Percentiles rank a stretch among this genome's conserved stretches.
Evolutionary conservation across 1,139 yeast species (phyloP).

Genomic region (Sugiyamaella neomexicana): DNA sequence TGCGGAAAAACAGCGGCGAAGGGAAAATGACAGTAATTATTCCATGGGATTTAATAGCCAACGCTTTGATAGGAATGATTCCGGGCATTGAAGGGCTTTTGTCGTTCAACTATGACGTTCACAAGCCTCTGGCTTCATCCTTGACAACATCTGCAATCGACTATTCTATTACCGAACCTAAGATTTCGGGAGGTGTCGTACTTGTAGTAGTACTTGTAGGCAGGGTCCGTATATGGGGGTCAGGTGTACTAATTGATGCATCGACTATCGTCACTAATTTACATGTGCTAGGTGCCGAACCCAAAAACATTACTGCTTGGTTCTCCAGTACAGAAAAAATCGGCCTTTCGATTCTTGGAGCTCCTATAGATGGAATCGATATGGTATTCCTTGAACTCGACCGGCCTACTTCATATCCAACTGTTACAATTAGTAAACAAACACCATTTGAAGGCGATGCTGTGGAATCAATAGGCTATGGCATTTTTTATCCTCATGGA

Average conservation of each 20-base stretch:
- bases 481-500: slow-evolving; percentile 48
- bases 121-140: background rate
- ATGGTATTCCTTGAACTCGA: slow-evolving; percentile 38
- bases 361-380: slow-evolving; percentile 43
- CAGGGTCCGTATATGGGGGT: slow-evolving; percentile 45
- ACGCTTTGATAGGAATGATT: background rate
- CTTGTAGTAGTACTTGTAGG: slow-evolving; percentile 29
- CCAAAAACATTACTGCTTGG: slow-evolving; percentile 33
- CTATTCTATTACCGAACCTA: no score
- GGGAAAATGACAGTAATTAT: slow-evolving; percentile 56
- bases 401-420: slow-evolving; percentile 20
- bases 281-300: slow-evolving; percentile 44
- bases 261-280: slow-evolving; percentile 46
- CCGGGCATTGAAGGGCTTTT: slow-evolving; percentile 3
- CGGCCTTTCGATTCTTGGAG: slow-evolving; percentile 27
- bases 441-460: slow-evolving; percentile 38
- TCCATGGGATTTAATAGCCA: slow-evolving; percentile 46
- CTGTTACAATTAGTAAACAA: slow-evolving; percentile 14
- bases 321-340: slow-evolving; percentile 25
- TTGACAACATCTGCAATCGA: slow-evolving; percentile 9
- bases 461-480: slow-evolving; percentile 58
- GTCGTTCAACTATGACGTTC: background rate
- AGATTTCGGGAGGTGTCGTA: slow-evolving; percentile 27
- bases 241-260: slow-evolving; percentile 46
- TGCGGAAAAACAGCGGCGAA: slow-evolving; percentile 56